These are phyloP conservation scores for Phialophora expanda DNA, from an alignment of 2,329 filamentous ascomycete species.

Conservation along the genomic window DNA sequence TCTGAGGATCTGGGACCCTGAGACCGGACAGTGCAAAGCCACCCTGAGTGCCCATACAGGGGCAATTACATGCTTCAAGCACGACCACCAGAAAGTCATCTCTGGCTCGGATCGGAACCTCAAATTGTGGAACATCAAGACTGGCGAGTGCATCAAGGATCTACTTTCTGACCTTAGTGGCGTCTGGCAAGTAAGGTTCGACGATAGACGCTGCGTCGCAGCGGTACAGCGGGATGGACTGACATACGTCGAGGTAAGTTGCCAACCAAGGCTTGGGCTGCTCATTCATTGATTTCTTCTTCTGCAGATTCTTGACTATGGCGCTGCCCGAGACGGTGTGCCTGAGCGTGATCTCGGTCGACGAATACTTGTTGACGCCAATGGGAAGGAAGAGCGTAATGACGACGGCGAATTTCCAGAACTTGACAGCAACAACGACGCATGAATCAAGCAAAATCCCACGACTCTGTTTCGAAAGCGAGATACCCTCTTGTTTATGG, in stretches of 20 bases:
- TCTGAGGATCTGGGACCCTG: slow-evolving; percentile 94
- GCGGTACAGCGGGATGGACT: slow-evolving; percentile 90
- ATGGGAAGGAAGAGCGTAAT: slow-evolving; percentile 46
- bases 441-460: slow-evolving; percentile 3
- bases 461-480: slow-evolving; percentile 4
- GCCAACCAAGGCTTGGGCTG: slow-evolving; percentile 8
- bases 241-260: slow-evolving; percentile 89
- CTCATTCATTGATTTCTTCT: slow-evolving; percentile 31
- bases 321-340: slow-evolving; percentile 86
- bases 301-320: slow-evolving; percentile 92
- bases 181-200: slow-evolving; percentile 99
- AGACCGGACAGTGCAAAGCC: slow-evolving; percentile 86
- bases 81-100: slow-evolving; percentile 95
- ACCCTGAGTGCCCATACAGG: slow-evolving; percentile 92
- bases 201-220: slow-evolving; percentile 91
- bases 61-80: slow-evolving; percentile 98
- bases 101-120: slow-evolving; percentile 93
- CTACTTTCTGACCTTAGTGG: slow-evolving; percentile 89
- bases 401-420: slow-evolving; percentile 35
- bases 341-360: slow-evolving; percentile 76
- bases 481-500: slow-evolving; percentile 11
- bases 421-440: slow-evolving; percentile 29
- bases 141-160: slow-evolving; percentile 89
- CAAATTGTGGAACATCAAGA: slow-evolving; percentile 98
- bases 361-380: slow-evolving; percentile 64